Base-by-base conservation (phyloP, 768 basidiomycete genomes). In the Boletus rubropictus region DNA sequence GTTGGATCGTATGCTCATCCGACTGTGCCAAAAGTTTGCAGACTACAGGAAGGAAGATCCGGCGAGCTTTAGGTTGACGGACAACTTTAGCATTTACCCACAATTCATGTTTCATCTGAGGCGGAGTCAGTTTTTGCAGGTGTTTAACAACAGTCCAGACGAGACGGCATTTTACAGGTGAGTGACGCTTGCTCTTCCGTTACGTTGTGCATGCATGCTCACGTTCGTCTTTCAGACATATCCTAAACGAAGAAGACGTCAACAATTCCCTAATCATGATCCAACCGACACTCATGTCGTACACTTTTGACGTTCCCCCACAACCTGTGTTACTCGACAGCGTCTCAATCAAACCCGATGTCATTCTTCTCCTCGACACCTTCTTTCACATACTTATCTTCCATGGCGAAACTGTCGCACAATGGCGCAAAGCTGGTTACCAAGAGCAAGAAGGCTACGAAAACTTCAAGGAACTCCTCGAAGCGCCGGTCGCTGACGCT, bases 321-420 rank as follows among this genome's bases (percentile, higher is more conserved):
- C 89, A 93, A 57, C 96, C 96, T 15, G 95, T 98, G 27, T 75
- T 99, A 17, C 82, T 99, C 27, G 96, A 99, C 72, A 94, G 90
- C 43, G 84, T 99, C 37, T 98, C 95, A 40, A 97, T 98, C 71
- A 93, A 95, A 67, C 88, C 89, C 36, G 96, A 98, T 60, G 91
- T 94, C 52, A 84, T 99, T 61, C 82, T 99, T 25, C 80, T 99
- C 9, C 84, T 99, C 44, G 96, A 99, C 62, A 98, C 95, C 3
- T 99, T 95, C 80, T 98, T 99, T 91, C 95, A 99, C 64, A 96
- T 98, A 56, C 85, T 98, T 59, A 98, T 99, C 67, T 98, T 96
- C 86, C 96, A 99, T 63, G 96, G 96, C 18, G 91, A 95, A 66
- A 89, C 91, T 18, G 79, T 99, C 39, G 94, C 96, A 0, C 87